phyloP scores from a whole-genome alignment of 2,329 filamentous ascomycete species.

The Kalmusia sp. region DNA sequence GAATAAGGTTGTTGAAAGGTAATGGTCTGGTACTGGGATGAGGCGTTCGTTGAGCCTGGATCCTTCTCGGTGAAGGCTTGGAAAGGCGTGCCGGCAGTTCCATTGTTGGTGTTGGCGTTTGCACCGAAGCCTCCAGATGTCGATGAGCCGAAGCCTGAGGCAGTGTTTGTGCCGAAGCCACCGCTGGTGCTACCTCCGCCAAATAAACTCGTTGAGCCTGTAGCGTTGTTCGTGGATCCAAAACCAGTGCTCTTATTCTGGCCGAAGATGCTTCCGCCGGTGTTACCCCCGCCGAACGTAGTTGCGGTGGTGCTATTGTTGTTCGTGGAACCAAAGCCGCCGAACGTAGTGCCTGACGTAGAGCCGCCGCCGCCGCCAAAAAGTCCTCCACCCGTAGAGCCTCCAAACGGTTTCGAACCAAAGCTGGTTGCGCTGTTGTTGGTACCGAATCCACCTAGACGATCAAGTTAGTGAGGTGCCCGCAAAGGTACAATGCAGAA shows the following conservation, averaged over 20 bases:
- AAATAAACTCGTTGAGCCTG: constrained; percentile 22
- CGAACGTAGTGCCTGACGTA: constrained; percentile 24
- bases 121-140: constrained; percentile 34
- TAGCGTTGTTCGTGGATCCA: constrained; percentile 12
- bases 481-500: not conserved
- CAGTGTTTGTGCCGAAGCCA: constrained; percentile 46
- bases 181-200: constrained; percentile 16
- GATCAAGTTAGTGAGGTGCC: constrained; percentile 27
- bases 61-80: constrained; percentile 77
- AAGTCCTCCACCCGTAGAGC: constrained; percentile 45
- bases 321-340: constrained; percentile 39
- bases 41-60: constrained; percentile 51
- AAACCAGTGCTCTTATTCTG: constrained; percentile 22
- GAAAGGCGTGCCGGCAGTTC: constrained; percentile 73
- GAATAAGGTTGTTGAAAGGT: constrained; percentile 80
- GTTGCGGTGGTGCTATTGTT: constrained; percentile 36
- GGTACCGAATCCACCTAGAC: constrained; percentile 48
- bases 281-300: constrained; percentile 42
- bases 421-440: constrained; percentile 43
- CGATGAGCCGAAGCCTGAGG: constrained; percentile 21
- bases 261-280: constrained; percentile 45
- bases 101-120: constrained; percentile 53
- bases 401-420: constrained; percentile 54
- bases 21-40: constrained; percentile 77
- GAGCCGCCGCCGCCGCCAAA: constrained; percentile 26